These are phyloP conservation scores for Camellia oleifera DNA, from an alignment of 179 eudicot genomes.

Conservation along the genomic window DNA sequence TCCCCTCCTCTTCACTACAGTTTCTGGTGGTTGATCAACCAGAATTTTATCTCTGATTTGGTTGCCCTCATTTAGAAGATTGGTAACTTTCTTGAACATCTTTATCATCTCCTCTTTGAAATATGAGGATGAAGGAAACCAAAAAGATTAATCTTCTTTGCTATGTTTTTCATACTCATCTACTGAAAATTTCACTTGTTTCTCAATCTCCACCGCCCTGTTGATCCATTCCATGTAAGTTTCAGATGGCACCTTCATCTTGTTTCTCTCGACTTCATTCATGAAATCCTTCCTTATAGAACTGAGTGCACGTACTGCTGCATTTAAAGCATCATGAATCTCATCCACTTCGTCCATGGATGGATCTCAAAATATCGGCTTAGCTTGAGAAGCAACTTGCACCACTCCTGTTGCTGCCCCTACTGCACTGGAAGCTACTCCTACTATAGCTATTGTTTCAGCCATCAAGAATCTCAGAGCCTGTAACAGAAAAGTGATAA, in stretches of 20 bases:
- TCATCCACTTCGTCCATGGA: not conserved
- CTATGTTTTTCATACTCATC: not conserved
- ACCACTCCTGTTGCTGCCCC: no score
- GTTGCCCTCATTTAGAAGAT: constrained; percentile 2
- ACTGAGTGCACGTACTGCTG: not conserved
- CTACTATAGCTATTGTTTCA: no score
- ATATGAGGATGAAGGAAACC: not conserved
- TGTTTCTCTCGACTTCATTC: not conserved
- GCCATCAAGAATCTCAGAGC: no score
- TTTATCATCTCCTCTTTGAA: no score
- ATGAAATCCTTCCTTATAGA: not conserved
- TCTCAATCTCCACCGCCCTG: not conserved
- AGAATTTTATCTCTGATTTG: not conserved
- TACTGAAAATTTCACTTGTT: no score
- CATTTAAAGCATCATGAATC: not conserved
- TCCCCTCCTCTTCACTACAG: not conserved
- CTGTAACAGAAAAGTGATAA: no score
- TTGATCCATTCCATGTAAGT: not conserved
- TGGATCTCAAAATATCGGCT: no score
- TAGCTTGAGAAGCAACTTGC: no score
- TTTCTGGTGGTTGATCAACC: not conserved
- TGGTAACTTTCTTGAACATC: not conserved
- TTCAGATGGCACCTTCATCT: not conserved
- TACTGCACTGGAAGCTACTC: no score
- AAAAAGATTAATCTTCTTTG: not conserved